Conservation (phyloP, 768 basidiomycete genomes). For the Boletus reticulatus region DNA sequence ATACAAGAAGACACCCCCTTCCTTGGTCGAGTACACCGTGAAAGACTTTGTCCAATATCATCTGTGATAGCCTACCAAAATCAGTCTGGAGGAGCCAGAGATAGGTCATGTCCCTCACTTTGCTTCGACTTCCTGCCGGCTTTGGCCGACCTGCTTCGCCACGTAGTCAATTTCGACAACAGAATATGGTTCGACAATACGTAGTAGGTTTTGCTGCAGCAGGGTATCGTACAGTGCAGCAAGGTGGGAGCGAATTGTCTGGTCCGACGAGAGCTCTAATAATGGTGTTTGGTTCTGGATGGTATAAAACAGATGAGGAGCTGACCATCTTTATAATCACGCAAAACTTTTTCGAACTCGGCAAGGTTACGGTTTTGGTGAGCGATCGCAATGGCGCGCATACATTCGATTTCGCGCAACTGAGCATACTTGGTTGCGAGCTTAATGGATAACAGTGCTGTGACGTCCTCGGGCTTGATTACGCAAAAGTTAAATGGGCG, state of each 20-base stretch:
- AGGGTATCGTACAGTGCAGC: constrained; percentile 93
- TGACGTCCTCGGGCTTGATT: constrained; percentile 87
- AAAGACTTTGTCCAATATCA: constrained; percentile 96
- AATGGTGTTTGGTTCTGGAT: not conserved
- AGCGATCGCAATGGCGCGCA: constrained; percentile 94
- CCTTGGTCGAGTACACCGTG: constrained; percentile 97
- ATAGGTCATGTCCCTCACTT: constrained; percentile 55
- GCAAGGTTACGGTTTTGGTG: constrained; percentile 87
- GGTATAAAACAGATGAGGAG: not conserved
- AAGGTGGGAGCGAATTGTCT: constrained; percentile 93
- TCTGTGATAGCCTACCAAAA: constrained; percentile 77
- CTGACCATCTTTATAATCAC: constrained; percentile 80
- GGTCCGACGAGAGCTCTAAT: constrained; percentile 90
- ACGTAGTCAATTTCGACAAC: constrained; percentile 90
- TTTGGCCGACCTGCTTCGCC: constrained; percentile 83
- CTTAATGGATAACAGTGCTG: constrained; percentile 81
- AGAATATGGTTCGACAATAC: constrained; percentile 95
- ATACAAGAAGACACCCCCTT: constrained; percentile 87
- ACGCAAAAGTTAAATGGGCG: not conserved
- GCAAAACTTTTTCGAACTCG: constrained; percentile 84
- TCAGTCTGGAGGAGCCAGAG: not conserved
- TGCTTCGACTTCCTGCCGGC: constrained; percentile 82
- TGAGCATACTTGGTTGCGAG: constrained; percentile 86
- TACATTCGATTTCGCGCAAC: constrained; percentile 86
- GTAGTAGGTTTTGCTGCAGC: constrained; percentile 90